Evolutionary conservation across 352 stramenopile genomes (phyloP).

Genomic region (Phytophthora podocarpi): DNA sequence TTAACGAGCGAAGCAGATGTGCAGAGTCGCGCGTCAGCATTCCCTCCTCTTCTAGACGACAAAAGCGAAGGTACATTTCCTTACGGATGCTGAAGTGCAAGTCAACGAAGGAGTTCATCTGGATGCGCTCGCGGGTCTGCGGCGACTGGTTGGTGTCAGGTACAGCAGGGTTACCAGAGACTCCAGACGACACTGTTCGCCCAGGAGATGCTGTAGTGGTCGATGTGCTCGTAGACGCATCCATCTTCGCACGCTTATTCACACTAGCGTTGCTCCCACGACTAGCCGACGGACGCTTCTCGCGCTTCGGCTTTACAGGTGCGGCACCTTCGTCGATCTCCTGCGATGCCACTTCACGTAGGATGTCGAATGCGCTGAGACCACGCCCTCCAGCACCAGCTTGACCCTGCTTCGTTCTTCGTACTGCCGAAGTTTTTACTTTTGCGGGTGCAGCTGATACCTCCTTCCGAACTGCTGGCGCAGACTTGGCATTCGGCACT

Average conservation of each 20-base stretch:
- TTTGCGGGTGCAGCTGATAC: constrained; percentile 17
- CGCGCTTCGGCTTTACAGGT: constrained; percentile 37
- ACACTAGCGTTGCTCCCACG: constrained; percentile 10
- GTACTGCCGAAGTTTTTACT: constrained; percentile 26
- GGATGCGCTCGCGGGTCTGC: constrained; percentile 55
- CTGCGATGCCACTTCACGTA: constrained; percentile 80
- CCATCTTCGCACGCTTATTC: constrained; percentile 41
- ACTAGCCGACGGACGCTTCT: constrained; percentile 27
- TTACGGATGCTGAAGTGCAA: constrained; percentile 87
- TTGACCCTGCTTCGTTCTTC: constrained; percentile 38
- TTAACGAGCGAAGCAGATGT: constrained; percentile 74
- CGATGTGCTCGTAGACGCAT: constrained; percentile 26
- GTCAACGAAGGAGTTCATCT: constrained; percentile 83
- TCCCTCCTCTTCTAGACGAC: constrained; percentile 74
- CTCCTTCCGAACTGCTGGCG: constrained; percentile 26
- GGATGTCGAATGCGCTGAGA: constrained; percentile 84
- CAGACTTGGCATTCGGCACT: constrained; percentile 27
- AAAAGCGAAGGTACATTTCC: constrained; percentile 89
- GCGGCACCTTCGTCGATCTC: constrained; percentile 45
- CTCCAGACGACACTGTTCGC: constrained; percentile 1
- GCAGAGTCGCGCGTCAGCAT: constrained; percentile 72
- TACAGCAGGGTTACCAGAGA: not conserved
- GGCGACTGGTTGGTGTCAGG: constrained; percentile 31
- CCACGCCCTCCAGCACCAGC: constrained; percentile 19
- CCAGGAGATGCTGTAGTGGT: constrained; percentile 15